A percentile compares a stretch with the other conserved stretches of the same genome.
Evolutionary conservation across 2,329 filamentous ascomycete genomes (phyloP).

Genomic region (Neonectria hederae): DNA sequence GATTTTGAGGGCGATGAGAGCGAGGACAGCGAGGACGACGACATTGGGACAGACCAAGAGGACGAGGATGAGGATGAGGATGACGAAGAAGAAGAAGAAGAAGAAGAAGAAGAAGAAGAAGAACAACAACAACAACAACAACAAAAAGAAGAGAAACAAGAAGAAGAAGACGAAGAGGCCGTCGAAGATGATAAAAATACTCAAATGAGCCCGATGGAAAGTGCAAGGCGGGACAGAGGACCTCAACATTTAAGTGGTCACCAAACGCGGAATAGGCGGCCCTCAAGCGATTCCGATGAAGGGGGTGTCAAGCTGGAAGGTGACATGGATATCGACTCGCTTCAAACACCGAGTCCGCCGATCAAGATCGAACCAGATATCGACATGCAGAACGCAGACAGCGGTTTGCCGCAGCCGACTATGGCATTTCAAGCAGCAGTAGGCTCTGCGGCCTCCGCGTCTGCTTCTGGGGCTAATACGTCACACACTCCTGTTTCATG

Average conservation of each 20-base stretch:
- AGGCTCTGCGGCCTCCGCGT: conserved; percentile 23
- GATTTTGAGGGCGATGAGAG: conserved; percentile 56
- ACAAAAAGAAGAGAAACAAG: neutral
- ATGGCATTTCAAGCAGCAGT: conserved; percentile 26
- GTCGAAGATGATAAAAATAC: conserved; percentile 11
- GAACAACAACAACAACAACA: no score
- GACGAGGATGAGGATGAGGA: conserved; percentile 18
- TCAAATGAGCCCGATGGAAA: neutral
- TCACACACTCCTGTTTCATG: conserved; percentile 35
- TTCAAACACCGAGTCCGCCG: conserved; percentile 42
- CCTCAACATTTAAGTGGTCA: conserved; percentile 6
- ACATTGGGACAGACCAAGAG: conserved; percentile 37
- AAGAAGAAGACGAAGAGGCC: neutral
- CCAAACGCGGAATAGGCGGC: conserved; percentile 37
- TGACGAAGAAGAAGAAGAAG: conserved; percentile 13
- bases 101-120: conserved; percentile 10
- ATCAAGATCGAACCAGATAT: conserved; percentile 50
- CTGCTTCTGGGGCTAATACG: conserved; percentile 9
- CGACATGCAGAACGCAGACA: conserved; percentile 30
- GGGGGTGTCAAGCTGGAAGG: conserved; percentile 58
- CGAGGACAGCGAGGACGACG: conserved; percentile 56
- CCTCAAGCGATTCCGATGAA: conserved; percentile 53
- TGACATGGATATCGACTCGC: conserved; percentile 53
- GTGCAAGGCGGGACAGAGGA: neutral
- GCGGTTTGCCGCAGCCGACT: conserved; percentile 16